Conservation (phyloP, 768 basidiomycete species). For the Scleroderma bovista region DNA sequence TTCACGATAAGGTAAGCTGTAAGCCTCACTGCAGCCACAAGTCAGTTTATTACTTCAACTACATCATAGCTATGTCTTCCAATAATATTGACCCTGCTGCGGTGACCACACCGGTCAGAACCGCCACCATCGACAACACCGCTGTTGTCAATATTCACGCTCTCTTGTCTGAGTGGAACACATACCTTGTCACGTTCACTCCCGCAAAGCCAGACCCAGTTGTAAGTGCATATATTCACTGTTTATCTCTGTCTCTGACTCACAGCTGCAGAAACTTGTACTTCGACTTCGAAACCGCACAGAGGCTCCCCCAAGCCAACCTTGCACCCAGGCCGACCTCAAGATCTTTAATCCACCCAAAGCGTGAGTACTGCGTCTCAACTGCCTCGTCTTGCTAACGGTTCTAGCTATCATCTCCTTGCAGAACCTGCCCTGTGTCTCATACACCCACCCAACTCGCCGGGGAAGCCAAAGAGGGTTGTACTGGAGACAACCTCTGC, state of each 20-base stretch:
- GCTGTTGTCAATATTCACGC: background rate
- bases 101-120: background rate
- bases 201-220: background rate
- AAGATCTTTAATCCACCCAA: background rate
- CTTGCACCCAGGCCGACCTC: background rate
- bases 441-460: background rate
- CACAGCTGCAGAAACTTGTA: background rate
- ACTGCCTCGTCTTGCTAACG: background rate
- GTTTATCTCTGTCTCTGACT: background rate
- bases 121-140: background rate
- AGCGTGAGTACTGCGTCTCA: background rate
- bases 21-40: too few relatives aligned
- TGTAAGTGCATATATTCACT: background rate
- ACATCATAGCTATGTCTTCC: background rate
- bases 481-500: too few relatives aligned
- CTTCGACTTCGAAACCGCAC: background rate
- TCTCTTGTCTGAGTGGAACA: background rate
- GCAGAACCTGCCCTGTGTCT: background rate
- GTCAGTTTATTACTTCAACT: too few relatives aligned
- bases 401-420: background rate
- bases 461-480: too few relatives aligned
- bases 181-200: background rate
- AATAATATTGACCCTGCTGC: background rate
- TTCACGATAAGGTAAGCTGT: too few relatives aligned
- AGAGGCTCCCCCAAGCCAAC: background rate